These are phyloP conservation scores for Trametes hirsuta DNA, from an alignment of 1,284 basidiomycete genomes.

Conservation along the genomic window DNA sequence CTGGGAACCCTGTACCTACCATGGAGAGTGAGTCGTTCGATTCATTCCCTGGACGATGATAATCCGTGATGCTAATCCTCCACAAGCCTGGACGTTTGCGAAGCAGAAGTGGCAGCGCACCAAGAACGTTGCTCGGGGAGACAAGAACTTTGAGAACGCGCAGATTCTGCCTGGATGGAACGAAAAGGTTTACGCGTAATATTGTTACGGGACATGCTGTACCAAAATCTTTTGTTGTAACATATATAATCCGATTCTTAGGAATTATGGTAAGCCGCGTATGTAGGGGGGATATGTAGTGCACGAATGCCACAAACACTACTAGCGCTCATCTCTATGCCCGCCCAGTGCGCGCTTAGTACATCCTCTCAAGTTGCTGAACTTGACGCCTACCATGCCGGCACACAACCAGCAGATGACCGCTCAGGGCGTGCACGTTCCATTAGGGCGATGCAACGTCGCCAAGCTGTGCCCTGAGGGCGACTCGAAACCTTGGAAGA, in stretches of 20 bases:
- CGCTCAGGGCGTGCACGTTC: no score
- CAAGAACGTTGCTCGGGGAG: constrained; percentile 35
- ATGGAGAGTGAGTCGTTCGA: constrained; percentile 40
- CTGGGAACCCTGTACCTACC: constrained; percentile 48
- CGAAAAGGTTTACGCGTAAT: constrained; percentile 40
- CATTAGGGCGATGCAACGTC: no score
- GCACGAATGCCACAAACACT: no score
- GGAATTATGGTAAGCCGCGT: not conserved
- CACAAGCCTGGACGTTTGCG: constrained; percentile 47
- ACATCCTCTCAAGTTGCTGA: no score
- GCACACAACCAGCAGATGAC: no score
- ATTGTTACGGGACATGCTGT: not conserved
- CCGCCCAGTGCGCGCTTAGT: no score
- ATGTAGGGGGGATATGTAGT: no score
- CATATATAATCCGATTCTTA: not conserved
- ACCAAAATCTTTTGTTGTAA: not conserved
- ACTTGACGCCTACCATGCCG: no score
- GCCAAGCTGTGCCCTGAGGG: no score
- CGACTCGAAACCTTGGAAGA: no score
- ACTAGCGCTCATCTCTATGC: no score
- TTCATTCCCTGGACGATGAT: not conserved
- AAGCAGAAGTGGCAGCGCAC: constrained; percentile 54
- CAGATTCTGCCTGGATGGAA: constrained; percentile 46
- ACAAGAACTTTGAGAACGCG: constrained; percentile 38
- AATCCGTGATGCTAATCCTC: not conserved